A percentile compares a stretch with the other conserved stretches of the same genome.
Evolutionary conservation across 176 grass and related monocot genomes (phyloP).

Genomic region (Puya raimondii): DNA sequence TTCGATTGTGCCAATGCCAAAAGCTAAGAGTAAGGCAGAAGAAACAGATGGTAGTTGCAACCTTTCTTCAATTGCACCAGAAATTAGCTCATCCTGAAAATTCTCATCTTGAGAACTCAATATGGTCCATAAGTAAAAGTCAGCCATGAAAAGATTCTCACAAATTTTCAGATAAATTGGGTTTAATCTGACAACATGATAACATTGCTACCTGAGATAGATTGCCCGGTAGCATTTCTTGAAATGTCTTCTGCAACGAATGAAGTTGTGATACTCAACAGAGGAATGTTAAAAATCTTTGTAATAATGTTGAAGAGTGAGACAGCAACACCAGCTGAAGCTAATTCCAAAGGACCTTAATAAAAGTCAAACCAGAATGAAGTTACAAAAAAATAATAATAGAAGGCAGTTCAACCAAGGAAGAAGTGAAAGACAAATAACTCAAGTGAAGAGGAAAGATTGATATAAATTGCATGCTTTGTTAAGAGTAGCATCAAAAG

Average conservation of each 20-base stretch:
- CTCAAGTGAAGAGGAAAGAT: too few species aligned
- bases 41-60: slow-evolving; percentile 30
- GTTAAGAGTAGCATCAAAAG: too few species aligned
- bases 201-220: slow-evolving; percentile 19
- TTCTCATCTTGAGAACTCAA: slow-evolving; percentile 6
- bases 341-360: slow-evolving; percentile 58
- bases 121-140: slow-evolving; percentile 9
- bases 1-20: slow-evolving; percentile 41
- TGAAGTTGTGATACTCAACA: slow-evolving; percentile 72
- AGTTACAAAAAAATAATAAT: background rate
- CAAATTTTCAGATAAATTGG: background rate
- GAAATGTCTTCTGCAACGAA: slow-evolving; percentile 81
- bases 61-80: slow-evolving; percentile 3
- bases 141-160: background rate
- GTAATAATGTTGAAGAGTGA: slow-evolving; percentile 67
- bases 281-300: slow-evolving; percentile 62
- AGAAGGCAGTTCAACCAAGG: background rate
- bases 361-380: background rate
- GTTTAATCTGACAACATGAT: background rate
- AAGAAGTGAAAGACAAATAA: background rate
- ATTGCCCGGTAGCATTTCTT: slow-evolving; percentile 23
- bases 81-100: slow-evolving; percentile 8
- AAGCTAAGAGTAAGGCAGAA: slow-evolving; percentile 48
- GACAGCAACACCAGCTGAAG: slow-evolving; percentile 54
- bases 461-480: too few species aligned